Percentiles rank a stretch among this genome's conserved stretches.
phyloP scores from a whole-genome alignment of 306 rosid species.

The Fagus sylvatica region DNA sequence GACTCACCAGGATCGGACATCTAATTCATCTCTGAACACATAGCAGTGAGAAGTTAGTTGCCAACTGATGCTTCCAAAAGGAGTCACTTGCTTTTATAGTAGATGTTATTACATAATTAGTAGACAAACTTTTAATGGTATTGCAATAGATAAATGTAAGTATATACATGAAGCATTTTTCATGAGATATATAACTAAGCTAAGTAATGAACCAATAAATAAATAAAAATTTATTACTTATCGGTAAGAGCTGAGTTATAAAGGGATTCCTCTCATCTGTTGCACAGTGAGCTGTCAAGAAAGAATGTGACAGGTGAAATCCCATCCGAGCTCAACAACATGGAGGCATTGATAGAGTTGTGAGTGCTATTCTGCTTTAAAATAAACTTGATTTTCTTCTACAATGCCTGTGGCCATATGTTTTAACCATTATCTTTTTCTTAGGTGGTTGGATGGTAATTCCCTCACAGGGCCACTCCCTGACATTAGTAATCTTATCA shows the following conservation, averaged over 20 bases:
- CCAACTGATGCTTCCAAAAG: not conserved
- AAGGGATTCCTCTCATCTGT: conserved; percentile 21
- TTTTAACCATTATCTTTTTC: conserved; percentile 11
- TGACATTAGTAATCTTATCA: conserved; percentile 79
- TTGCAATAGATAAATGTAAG: not conserved
- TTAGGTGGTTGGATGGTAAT: conserved; percentile 86
- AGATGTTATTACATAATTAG: not conserved
- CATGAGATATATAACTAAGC: not conserved
- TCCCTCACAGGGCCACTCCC: conserved; percentile 74
- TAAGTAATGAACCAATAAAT: not conserved
- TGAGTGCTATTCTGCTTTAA: conserved; percentile 45
- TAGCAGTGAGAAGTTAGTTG: not conserved
- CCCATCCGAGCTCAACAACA: conserved; percentile 61
- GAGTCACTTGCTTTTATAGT: not conserved
- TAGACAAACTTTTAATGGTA: not conserved
- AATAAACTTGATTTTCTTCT: not conserved
- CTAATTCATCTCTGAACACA: not conserved
- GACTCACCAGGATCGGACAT: not conserved
- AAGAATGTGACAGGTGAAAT: conserved; percentile 67
- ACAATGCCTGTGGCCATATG: conserved; percentile 16
- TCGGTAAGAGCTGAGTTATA: conserved; percentile 16
- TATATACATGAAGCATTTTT: not conserved
- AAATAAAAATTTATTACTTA: not conserved
- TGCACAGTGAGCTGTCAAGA: conserved; percentile 64
- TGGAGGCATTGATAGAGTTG: conserved; percentile 80